Evolutionary conservation across 768 basidiomycete genomes (phyloP), one percentile per base, ranked within the genome.

Genomic region (Phylloporus sp.): DNA sequence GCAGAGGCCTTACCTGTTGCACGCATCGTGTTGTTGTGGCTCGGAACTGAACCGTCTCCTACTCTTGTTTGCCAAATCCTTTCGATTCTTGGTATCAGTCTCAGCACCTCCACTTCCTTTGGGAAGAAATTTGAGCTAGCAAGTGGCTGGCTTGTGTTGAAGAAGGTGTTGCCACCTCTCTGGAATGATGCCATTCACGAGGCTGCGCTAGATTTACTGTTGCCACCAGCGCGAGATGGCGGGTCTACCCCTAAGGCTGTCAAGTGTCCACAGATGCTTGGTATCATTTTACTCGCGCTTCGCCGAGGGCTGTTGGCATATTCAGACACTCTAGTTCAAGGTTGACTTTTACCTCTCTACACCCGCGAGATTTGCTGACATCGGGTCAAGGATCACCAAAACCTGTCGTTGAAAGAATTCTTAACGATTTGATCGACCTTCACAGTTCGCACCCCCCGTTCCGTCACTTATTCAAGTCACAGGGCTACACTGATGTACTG

Each of bases 51-150:
- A n/a, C 90, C 93, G 3, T 72, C 88, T 0, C 60, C 79, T 11
- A 64, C 73, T 31, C 77, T 86, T 39, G 79, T 80, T 11, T 73
- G 78, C 24, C 79, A 83, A 55, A 74, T 91, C 35, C 72, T 91
- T 1, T 68, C 68, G 1, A 69, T 93, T 18, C 75, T 91, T 9
- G 73, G 74, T 2, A 72, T 84, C 47, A 78, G 83, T 52, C 72
- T 85, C 26, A 69, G 68, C 15, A 66, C 74, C 26, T 82, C 83
- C 0, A 62, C 77, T 10, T 79, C 83, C 2, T 97, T 94, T 71
- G 78, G 72, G 41, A 76, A 86, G 49, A 92, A 89, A 59, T 92
- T 95, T 58, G 93, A 95, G 64, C 72, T 88, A 1, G 83, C 89
- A 32, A 85, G 85, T 47, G 94, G 94, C 9, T 95, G 92, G 87